A percentile compares a stretch with the other conserved stretches of the same genome.
phyloP scores from a whole-genome alignment of 2,329 filamentous ascomycete species.

The Hansfordia pulvinata region DNA sequence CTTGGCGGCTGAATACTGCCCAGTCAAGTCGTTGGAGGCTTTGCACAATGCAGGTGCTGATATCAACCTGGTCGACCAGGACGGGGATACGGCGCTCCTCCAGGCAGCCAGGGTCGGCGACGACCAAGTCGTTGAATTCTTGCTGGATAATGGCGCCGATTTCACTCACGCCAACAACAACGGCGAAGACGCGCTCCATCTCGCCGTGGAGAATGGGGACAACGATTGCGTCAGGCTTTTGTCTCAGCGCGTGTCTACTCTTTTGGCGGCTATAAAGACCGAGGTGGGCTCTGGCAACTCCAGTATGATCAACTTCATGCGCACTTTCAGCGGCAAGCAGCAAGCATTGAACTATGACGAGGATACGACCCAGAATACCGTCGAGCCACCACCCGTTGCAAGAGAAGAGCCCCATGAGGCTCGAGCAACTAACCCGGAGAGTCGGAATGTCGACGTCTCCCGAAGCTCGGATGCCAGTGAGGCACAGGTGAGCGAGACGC shows the following conservation, averaged over 20 bases:
- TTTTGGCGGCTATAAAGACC: constrained; percentile 15
- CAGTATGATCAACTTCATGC: constrained; percentile 13
- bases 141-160: constrained; percentile 21
- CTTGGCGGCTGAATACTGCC: constrained; percentile 20
- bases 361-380: not conserved
- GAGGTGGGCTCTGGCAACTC: constrained; percentile 16
- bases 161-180: constrained; percentile 17
- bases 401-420: not conserved
- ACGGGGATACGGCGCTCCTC: constrained; percentile 24
- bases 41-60: constrained; percentile 22
- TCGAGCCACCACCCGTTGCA: not conserved
- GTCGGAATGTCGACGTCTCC: not conserved
- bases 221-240: constrained; percentile 15
- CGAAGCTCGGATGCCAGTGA: not conserved
- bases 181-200: constrained; percentile 17
- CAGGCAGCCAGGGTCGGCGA: constrained; percentile 19
- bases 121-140: constrained; percentile 16
- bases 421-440: not conserved
- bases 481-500: no score
- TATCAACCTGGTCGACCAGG: constrained; percentile 19
- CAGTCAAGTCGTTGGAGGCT: constrained; percentile 14
- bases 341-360: constrained; percentile 17
- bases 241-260: constrained; percentile 14
- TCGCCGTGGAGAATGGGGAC: constrained; percentile 11
- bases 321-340: constrained; percentile 11